Percentiles rank a stretch among this genome's conserved stretches.
Conservation (phyloP, 2,329 filamentous ascomycete species). For the Aspergillus costaricaensis region DNA sequence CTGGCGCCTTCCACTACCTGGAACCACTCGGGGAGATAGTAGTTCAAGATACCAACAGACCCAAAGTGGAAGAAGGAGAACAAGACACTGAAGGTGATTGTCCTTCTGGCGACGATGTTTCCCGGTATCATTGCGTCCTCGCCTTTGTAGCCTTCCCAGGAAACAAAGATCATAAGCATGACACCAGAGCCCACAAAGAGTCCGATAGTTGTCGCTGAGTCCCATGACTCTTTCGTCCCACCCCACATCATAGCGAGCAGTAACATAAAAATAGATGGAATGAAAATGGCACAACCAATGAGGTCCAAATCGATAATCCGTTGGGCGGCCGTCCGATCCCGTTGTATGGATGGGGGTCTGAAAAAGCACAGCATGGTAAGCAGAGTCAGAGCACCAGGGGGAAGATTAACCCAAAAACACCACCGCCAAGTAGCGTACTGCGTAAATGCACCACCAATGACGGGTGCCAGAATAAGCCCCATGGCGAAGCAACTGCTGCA, state of each 20-base stretch:
- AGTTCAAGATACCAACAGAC: not conserved
- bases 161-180: constrained; percentile 5
- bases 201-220: not conserved
- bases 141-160: constrained; percentile 4
- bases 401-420: not conserved
- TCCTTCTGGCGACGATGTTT: not conserved
- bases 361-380: not conserved
- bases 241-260: not conserved
- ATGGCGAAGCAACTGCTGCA: constrained; percentile 10
- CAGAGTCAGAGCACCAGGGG: not conserved
- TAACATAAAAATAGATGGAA: not conserved
- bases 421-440: not conserved
- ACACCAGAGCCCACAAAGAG: not conserved
- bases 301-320: not conserved
- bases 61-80: not conserved
- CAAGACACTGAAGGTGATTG: not conserved
- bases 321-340: not conserved
- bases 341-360: not conserved
- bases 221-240: not conserved
- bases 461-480: constrained; percentile 10
- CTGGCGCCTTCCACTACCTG: not conserved
- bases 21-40: not conserved
- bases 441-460: constrained; percentile 15
- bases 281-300: not conserved
- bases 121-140: constrained; percentile 13